Conservation (phyloP, 108 stramenopile species). For the Skeletonema menzelii region DNA sequence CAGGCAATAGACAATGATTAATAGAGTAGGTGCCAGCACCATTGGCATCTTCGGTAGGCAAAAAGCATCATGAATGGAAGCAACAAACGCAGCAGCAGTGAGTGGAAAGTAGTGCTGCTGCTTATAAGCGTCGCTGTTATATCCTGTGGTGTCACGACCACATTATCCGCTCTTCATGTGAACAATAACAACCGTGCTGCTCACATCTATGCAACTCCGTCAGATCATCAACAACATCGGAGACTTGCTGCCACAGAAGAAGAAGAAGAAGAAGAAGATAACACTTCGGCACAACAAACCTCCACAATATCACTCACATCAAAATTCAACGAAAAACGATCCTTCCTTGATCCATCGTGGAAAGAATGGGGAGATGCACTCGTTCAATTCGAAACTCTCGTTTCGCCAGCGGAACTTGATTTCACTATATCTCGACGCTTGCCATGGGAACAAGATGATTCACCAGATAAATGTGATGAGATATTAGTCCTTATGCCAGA, state of each 20-base stretch:
- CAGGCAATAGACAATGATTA: too few species aligned
- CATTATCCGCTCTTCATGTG: background rate
- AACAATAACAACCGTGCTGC: background rate
- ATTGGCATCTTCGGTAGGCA: too few species aligned
- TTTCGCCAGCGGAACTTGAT: background rate
- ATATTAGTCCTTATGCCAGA: slow-evolving; percentile 26
- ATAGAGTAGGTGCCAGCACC: too few species aligned
- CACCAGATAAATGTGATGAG: slow-evolving; percentile 11
- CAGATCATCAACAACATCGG: background rate
- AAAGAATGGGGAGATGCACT: slow-evolving; percentile 2
- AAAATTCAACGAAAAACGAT: background rate
- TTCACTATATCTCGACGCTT: background rate
- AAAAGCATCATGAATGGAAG: background rate
- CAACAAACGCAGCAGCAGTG: background rate
- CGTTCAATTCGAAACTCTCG: slow-evolving; percentile 4
- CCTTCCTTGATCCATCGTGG: background rate
- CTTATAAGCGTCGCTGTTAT: background rate
- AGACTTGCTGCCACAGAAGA: background rate
- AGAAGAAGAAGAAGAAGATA: background rate
- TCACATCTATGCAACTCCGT: background rate
- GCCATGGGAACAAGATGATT: background rate
- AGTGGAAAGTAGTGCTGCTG: background rate
- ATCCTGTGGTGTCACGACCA: background rate
- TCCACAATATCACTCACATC: background rate
- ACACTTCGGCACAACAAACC: background rate